Conservation (phyloP, 2,329 filamentous ascomycete species). For the Colletotrichum tabaci region DNA sequence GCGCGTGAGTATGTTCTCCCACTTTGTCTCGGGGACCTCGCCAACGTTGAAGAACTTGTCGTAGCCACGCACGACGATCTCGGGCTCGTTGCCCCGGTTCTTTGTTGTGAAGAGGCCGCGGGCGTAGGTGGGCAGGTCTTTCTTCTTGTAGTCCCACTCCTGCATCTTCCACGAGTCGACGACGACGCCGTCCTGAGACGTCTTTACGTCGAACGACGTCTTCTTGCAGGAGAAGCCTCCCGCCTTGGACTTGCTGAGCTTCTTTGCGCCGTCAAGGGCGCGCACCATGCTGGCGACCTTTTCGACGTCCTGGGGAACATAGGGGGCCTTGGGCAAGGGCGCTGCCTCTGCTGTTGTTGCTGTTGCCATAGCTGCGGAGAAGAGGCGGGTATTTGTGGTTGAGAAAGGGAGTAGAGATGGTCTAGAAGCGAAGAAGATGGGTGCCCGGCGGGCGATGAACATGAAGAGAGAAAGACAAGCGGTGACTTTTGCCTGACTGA, state of each 20-base stretch:
- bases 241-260: constrained; percentile 67
- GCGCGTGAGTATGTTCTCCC: constrained; percentile 81
- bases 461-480: constrained; percentile 8
- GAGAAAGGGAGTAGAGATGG: constrained; percentile 16
- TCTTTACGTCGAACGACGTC: constrained; percentile 78
- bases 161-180: constrained; percentile 95
- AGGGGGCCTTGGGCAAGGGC: constrained; percentile 67
- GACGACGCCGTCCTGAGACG: constrained; percentile 73
- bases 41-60: constrained; percentile 99
- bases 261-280: constrained; percentile 72
- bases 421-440: constrained; percentile 20
- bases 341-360: constrained; percentile 42
- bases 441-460: constrained; percentile 31
- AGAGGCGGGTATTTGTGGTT: constrained; percentile 12
- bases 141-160: constrained; percentile 96
- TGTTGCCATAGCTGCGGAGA: constrained; percentile 27
- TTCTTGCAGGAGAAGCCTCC: constrained; percentile 81
- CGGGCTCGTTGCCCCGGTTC: constrained; percentile 73
- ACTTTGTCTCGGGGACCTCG: constrained; percentile 86
- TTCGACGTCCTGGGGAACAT: constrained; percentile 77
- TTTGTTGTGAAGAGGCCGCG: constrained; percentile 93
- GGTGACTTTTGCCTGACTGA: not conserved
- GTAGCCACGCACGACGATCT: constrained; percentile 92
- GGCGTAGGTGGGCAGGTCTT: constrained; percentile 89
- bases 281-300: constrained; percentile 77